Base-by-base conservation (phyloP, 805 yeast species). In the Saturnispora besseyi region DNA sequence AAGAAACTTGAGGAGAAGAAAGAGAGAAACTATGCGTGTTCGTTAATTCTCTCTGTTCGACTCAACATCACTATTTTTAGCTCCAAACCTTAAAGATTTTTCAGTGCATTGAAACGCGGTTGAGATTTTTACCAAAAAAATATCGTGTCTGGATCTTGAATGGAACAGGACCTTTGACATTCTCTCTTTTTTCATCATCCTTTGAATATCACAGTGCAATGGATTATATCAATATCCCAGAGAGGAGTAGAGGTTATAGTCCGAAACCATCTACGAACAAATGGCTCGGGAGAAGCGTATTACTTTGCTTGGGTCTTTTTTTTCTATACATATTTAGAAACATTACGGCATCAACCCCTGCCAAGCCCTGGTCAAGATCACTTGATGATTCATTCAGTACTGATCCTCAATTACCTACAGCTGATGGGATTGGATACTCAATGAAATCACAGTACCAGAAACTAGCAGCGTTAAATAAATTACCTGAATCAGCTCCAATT, bases 1-100 rank as follows among this genome's bases (percentile, higher is more conserved):
- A 59, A 77, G 98, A 65, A 89, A 86, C 62, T 75, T 88, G 53
- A 79, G 99, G 66, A 80, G 99, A 62, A 74, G 90, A 62, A 91
- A 95, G 72, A 80, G 99, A 67, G 98, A 93, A 63, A 82, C 89
- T 9, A 81, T 87, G 71, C 72, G 88, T 52, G 78, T 84, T 46
- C 50, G 50, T 29, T 41, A 40, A 41, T 12, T 7, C 11, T 3
- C n/a, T n/a, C 15, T 12, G 18, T 5, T 26, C 29, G 9, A 26
- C 29, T 26, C 6, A 26, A 40, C 29, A 26, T 36, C 40, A 36
- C 40, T 36, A 36, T 36, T 36, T 36, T 36, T 36, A 36, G 40
- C 40, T 36, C 11, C 11, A 36, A 15, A 36, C 40, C 40, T 36
- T 36, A 12, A 12, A 29, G 28, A 24, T 38, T 24, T 38, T n/a